Evolutionary conservation across 805 yeast species (phyloP), one percentile per base, ranked within the genome.

Genomic region (Hanseniaspora thailandica): DNA sequence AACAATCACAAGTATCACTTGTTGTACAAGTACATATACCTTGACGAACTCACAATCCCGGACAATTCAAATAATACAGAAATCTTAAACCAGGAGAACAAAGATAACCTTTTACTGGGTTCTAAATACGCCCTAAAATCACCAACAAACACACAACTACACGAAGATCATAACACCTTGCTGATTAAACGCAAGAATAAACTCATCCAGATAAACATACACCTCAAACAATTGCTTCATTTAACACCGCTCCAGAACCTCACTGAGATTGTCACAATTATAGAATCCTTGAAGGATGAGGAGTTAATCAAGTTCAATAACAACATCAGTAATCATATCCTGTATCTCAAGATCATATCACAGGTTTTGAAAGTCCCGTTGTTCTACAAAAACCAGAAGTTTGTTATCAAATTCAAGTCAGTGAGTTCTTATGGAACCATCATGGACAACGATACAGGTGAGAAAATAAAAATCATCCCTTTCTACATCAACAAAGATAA

Each of bases 361-460:
- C 38, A 43, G 36, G 20, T 50, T 7, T 22, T 50, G 10, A 33
- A 49, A 12, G 6, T 50, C 10, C 54, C 54, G 5, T 35, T 50
- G 28, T 50, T 34, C 12, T 50, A 34, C 36, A 50, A 50, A 22
- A 26, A 35, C 20, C 54, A 43, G 12, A 50, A 50, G 26, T 34
- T 50, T 33, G 25, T 43, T n/a, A 23, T 41, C 4, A 41, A 35
- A 17, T 50, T 25, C 44, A 50, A 50, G 19, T 41, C 54, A 17
- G 31, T 30, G 9, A 44, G 26, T 19, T 50, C 54, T 1, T 50
- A 33, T n/a, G 36, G 44, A 2, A 41, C 41, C 7, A 19, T 49
- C 5, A 25, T 31, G 3, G 13, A 40, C 5, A 19, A 31, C 5
- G 46, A 41, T 7, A 41, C 40, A 3, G 22, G 26, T 5, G 20